A percentile compares a stretch with the other conserved stretches of the same genome.
Conservation (phyloP, 768 basidiomycete genomes). For the Floccularia luteovirens region DNA sequence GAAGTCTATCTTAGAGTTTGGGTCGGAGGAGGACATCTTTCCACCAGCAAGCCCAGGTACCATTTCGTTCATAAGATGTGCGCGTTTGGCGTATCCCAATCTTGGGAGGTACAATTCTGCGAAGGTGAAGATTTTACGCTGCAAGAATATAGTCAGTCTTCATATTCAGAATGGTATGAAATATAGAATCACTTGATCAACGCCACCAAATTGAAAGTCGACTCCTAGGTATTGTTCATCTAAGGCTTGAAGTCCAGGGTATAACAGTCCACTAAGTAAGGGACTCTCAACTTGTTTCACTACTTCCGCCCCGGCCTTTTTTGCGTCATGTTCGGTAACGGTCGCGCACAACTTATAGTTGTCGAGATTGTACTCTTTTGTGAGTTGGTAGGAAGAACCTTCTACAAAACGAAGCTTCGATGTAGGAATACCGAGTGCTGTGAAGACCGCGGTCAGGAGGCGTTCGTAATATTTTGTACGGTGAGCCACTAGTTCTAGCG, state of each 20-base stretch:
- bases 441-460: constrained; percentile 77
- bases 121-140: constrained; percentile 99
- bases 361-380: constrained; percentile 88
- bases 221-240: constrained; percentile 95
- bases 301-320: constrained; percentile 97
- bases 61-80: constrained; percentile 98
- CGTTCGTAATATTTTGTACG: constrained; percentile 88
- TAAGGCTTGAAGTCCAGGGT: constrained; percentile 94
- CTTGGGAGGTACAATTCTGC: constrained; percentile 93
- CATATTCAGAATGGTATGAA: too few species aligned
- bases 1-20: constrained; percentile 97
- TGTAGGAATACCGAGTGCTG: constrained; percentile 84
- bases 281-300: constrained; percentile 96
- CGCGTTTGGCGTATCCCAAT: constrained; percentile 89
- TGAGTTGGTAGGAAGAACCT: constrained; percentile 91
- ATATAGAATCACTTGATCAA: constrained; percentile 71
- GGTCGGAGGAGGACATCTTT: constrained; percentile 98
- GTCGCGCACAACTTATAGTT: constrained; percentile 89
- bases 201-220: constrained; percentile 97
- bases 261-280: constrained; percentile 83
- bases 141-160: background rate
- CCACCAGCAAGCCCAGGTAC: constrained; percentile 91
- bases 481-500: constrained; percentile 82
- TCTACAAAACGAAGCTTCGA: constrained; percentile 77
- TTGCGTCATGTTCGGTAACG: constrained; percentile 93